A percentile compares a stretch with the other conserved stretches of the same genome.
Evolutionary conservation across 345 rosid genomes (phyloP).

Genomic region (Acer saccharum): DNA sequence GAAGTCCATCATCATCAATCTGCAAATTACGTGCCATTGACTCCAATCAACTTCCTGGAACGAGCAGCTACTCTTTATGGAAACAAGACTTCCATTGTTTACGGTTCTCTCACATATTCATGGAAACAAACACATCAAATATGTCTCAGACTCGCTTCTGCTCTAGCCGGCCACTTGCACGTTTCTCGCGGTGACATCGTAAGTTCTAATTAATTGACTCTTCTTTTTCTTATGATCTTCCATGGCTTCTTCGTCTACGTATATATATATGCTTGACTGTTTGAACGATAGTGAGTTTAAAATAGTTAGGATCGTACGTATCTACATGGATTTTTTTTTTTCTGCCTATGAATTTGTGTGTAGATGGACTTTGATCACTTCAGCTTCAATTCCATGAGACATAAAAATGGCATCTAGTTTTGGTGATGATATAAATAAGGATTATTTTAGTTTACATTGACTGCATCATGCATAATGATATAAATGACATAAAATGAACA

Average conservation of each 20-base stretch:
- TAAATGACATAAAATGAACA: background rate
- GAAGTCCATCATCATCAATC: constrained; percentile 24
- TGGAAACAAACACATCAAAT: constrained; percentile 66
- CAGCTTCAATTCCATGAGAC: background rate
- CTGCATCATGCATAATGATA: too few relatives aligned
- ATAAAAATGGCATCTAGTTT: background rate
- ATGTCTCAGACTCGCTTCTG: constrained; percentile 71
- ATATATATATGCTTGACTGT: background rate
- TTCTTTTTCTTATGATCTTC: too few relatives aligned
- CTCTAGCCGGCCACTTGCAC: constrained; percentile 35
- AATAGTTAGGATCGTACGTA: background rate
- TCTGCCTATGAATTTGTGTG: background rate
- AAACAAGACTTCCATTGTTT: constrained; percentile 48
- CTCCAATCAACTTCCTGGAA: constrained; percentile 63
- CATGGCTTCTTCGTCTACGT: too few relatives aligned
- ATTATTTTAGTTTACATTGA: too few relatives aligned
- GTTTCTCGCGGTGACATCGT: constrained; percentile 56
- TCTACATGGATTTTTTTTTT: background rate
- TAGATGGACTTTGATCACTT: background rate
- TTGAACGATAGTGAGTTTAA: too few relatives aligned
- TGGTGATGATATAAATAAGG: background rate
- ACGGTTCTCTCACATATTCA: constrained; percentile 48
- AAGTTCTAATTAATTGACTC: constrained; percentile 17
- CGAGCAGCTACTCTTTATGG: constrained; percentile 57
- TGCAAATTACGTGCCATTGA: constrained; percentile 59